These are phyloP conservation scores for Onygena corvina DNA, from an alignment of 2,329 filamentous ascomycete species.

Conservation along the genomic window DNA sequence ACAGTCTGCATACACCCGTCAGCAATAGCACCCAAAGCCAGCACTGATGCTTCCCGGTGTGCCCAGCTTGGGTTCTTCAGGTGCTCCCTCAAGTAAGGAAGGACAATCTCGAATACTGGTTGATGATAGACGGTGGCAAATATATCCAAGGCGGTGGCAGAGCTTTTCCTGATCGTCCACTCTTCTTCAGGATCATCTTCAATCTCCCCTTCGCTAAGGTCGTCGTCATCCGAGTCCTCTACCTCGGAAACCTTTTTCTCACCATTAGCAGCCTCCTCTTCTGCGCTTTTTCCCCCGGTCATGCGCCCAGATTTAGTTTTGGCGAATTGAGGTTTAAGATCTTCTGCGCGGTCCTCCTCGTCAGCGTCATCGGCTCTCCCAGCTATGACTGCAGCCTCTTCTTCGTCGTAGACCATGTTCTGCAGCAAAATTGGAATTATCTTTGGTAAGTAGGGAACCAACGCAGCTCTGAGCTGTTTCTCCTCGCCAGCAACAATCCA, in stretches of 20 bases:
- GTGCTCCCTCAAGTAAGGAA: conserved; percentile 85
- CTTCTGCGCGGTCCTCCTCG: conserved; percentile 75
- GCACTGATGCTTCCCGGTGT: conserved; percentile 81
- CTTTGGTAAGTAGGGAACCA: conserved; percentile 66
- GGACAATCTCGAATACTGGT: conserved; percentile 77
- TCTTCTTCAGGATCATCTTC: conserved; percentile 66
- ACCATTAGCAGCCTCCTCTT: conserved; percentile 30
- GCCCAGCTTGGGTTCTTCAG: conserved; percentile 83
- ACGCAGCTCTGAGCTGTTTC: conserved; percentile 59
- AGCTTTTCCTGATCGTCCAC: conserved; percentile 96
- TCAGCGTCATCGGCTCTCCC: conserved; percentile 82
- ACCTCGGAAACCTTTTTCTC: conserved; percentile 40
- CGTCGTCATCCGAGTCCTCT: conserved; percentile 54
- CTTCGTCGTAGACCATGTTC: conserved; percentile 92
- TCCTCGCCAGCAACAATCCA: conserved; percentile 93
- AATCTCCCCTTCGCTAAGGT: conserved; percentile 79
- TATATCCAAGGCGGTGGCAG: conserved; percentile 85
- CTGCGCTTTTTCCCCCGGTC: conserved; percentile 38
- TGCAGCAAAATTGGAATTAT: conserved; percentile 84
- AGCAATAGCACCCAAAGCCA: conserved; percentile 86
- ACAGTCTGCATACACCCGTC: conserved; percentile 89
- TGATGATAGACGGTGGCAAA: conserved; percentile 83
- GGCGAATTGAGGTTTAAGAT: conserved; percentile 86
- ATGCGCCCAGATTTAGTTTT: conserved; percentile 53
- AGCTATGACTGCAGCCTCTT: conserved; percentile 77